Conservation (phyloP, 2,329 filamentous ascomycete genomes). For the Grosmannia clavigera region DNA sequence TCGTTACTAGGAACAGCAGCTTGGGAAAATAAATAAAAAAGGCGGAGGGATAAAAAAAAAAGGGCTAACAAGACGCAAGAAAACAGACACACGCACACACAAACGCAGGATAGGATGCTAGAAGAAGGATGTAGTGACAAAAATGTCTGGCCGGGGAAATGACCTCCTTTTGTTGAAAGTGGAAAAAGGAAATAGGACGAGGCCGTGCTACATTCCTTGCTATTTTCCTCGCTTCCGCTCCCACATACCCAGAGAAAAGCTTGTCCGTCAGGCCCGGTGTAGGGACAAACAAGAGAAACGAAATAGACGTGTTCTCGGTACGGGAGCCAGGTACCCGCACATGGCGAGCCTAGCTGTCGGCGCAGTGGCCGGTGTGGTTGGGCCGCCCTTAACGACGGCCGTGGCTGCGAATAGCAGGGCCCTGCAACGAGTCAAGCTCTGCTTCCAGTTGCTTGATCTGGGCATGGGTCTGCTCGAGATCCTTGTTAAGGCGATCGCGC, state of each 20-base stretch:
- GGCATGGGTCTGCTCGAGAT: conserved; percentile 94
- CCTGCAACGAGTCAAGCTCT: conserved; percentile 90
- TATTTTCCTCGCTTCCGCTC: not conserved
- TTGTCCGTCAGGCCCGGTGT: not conserved
- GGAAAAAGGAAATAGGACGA: not conserved
- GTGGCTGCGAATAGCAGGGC: conserved; percentile 78
- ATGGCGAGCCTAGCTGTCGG: not conserved
- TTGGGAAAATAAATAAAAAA: conserved; percentile 14
- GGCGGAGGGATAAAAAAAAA: conserved; percentile 11
- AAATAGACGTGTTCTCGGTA: not conserved
- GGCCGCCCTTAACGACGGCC: conserved; percentile 60
- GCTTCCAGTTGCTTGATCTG: conserved; percentile 83
- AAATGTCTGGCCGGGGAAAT: not conserved
- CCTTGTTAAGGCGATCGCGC: conserved; percentile 98
- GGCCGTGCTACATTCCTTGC: not conserved
- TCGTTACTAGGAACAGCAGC: conserved; percentile 26
- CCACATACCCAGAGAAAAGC: not conserved
- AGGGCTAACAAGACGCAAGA: conserved; percentile 1
- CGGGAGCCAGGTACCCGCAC: not conserved
- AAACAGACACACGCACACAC: not conserved
- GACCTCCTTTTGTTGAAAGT: not conserved
- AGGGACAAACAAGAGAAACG: not conserved
- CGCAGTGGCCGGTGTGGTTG: not conserved
- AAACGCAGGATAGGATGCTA: not conserved
- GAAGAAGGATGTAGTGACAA: not conserved